Conservation (phyloP, 305 asterid genomes). For the Fraxinus sp. region DNA sequence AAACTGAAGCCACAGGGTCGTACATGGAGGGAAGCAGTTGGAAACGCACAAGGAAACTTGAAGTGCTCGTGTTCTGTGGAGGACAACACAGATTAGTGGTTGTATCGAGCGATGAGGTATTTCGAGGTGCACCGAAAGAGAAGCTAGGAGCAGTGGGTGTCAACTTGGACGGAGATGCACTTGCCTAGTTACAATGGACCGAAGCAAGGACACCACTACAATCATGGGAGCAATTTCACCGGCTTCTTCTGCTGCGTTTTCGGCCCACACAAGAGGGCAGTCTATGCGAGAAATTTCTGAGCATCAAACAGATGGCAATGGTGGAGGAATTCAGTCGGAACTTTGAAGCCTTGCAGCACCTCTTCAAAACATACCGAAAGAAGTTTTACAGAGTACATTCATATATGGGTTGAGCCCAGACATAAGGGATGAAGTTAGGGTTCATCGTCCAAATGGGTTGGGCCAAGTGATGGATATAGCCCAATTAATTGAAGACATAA, state of each 20-base stretch:
- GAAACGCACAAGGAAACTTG: neutral
- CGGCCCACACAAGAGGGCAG: neutral
- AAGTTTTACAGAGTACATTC: neutral
- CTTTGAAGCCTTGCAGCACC: neutral
- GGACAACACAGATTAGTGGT: neutral
- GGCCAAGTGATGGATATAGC: neutral
- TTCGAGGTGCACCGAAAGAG: neutral
- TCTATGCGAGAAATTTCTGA: neutral
- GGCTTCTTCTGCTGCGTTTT: neutral
- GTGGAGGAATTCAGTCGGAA: neutral
- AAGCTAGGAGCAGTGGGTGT: neutral
- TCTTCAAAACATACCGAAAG: neutral
- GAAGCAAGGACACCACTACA: neutral
- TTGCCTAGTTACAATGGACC: neutral
- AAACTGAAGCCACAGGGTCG: neutral
- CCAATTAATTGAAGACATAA: neutral
- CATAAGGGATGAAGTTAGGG: neutral
- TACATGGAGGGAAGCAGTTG: neutral
- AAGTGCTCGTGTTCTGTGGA: neutral
- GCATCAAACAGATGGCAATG: neutral
- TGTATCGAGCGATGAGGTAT: neutral
- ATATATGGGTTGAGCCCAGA: neutral
- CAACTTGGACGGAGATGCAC: neutral
- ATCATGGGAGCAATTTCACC: neutral
- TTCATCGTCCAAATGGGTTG: neutral